A percentile compares a stretch with the other conserved stretches of the same genome.
Conservation (phyloP, 2,329 filamentous ascomycete genomes). For the Fusarium siculi region DNA sequence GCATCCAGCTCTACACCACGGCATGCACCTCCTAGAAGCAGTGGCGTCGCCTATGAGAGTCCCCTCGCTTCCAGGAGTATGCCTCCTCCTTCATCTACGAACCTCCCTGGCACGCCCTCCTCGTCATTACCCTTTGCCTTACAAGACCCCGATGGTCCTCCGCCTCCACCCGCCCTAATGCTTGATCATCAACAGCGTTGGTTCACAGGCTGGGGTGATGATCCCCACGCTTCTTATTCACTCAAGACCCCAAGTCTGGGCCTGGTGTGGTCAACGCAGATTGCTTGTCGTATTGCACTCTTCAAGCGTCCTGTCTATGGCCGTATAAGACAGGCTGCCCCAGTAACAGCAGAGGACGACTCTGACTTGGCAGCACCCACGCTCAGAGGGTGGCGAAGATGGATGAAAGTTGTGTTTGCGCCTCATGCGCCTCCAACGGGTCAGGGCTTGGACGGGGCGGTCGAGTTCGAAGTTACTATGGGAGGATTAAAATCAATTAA, state of each 20-base stretch:
- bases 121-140: slow-evolving; percentile 53
- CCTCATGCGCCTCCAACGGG: slow-evolving; percentile 72
- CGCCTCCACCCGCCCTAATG: slow-evolving; percentile 66
- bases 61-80: slow-evolving; percentile 61
- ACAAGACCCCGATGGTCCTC: slow-evolving; percentile 45
- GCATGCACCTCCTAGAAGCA: slow-evolving; percentile 37
- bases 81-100: slow-evolving; percentile 45
- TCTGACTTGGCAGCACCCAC: slow-evolving; percentile 57
- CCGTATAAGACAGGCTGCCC: slow-evolving; percentile 49
- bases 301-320: slow-evolving; percentile 74
- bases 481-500: slow-evolving; percentile 64
- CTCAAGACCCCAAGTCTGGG: slow-evolving; percentile 89
- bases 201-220: slow-evolving; percentile 95
- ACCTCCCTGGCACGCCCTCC: slow-evolving; percentile 50
- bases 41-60: slow-evolving; percentile 54
- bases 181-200: slow-evolving; percentile 93
- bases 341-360: slow-evolving; percentile 51
- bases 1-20: slow-evolving; percentile 41
- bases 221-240: slow-evolving; percentile 56
- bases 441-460: slow-evolving; percentile 59
- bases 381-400: slow-evolving; percentile 73
- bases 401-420: slow-evolving; percentile 91
- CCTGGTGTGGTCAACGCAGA: slow-evolving; percentile 90
- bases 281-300: slow-evolving; percentile 83
- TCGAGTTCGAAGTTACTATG: slow-evolving; percentile 80